These are phyloP conservation scores for Acorus gramineus DNA, from an alignment of 106 monocot species.

Conservation along the genomic window DNA sequence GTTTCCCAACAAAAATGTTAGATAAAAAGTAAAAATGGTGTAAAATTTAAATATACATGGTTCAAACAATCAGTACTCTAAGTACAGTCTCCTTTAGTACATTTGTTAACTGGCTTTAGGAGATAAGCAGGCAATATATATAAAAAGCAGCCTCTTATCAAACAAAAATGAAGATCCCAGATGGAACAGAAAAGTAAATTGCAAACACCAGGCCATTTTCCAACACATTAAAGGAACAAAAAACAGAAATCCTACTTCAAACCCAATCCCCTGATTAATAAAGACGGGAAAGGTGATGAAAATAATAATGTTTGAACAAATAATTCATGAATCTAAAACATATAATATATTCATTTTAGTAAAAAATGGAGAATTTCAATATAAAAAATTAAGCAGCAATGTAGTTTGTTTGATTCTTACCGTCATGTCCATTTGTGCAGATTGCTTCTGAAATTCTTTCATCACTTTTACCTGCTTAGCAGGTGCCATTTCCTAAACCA, in stretches of 20 bases:
- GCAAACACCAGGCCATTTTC: too few species aligned
- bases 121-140: background rate
- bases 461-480: constrained; percentile 79
- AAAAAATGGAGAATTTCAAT: background rate
- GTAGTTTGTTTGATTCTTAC: constrained; percentile 25
- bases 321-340: background rate
- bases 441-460: constrained; percentile 96
- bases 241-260: background rate
- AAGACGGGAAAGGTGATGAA: too few species aligned
- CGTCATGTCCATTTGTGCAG: constrained; percentile 94
- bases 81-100: too few species aligned
- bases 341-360: background rate
- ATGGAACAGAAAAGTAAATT: too few species aligned
- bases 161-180: background rate
- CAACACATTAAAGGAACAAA: background rate
- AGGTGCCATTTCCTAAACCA: constrained; percentile 91
- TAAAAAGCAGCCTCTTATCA: constrained; percentile 5
- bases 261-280: too few species aligned
- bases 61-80: too few species aligned
- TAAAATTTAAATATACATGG: too few species aligned
- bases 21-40: too few species aligned
- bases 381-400: background rate
- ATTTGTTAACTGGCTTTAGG: too few species aligned
- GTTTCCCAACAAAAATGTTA: too few species aligned
- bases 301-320: too few species aligned